phyloP scores from a whole-genome alignment of 768 basidiomycete genomes.

The Russula virescens region DNA sequence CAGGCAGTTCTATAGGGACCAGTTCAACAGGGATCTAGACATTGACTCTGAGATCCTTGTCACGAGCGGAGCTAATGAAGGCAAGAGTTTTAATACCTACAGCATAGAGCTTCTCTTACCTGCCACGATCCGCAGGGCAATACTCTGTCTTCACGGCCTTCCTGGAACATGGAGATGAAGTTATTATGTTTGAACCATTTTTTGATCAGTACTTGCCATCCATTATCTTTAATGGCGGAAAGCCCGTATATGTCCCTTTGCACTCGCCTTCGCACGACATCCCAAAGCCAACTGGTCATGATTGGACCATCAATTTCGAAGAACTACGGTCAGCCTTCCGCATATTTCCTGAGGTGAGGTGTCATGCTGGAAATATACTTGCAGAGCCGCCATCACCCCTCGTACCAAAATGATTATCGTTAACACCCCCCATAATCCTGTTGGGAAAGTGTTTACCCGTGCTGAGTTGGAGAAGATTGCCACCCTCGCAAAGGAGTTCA shows the following conservation, averaged over 20 bases:
- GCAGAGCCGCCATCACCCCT: conserved; percentile 74
- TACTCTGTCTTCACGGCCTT: conserved; percentile 93
- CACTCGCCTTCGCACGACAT: conserved; percentile 67
- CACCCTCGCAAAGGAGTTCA: conserved; percentile 81
- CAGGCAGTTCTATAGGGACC: conserved; percentile 66
- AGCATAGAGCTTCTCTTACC: conserved; percentile 11
- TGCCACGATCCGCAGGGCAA: conserved; percentile 52
- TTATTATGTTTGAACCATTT: conserved; percentile 98
- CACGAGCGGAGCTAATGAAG: conserved; percentile 96
- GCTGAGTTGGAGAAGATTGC: conserved; percentile 83
- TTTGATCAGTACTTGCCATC: conserved; percentile 95
- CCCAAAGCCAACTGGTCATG: conserved; percentile 51
- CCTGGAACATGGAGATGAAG: conserved; percentile 88
- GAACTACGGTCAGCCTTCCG: conserved; percentile 63
- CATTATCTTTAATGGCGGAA: conserved; percentile 89
- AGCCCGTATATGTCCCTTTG: conserved; percentile 89
- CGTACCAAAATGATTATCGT: conserved; percentile 92
- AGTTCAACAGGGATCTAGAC: conserved; percentile 64
- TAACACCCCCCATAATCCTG: conserved; percentile 96
- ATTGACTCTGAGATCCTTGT: conserved; percentile 87
- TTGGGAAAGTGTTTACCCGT: conserved; percentile 93
- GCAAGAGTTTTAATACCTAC: conserved; percentile 35
- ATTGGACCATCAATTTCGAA: conserved; percentile 89
- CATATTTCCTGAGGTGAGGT: not conserved
- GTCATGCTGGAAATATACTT: conserved; percentile 7